These are phyloP conservation scores for Mycena indigotica DNA, from an alignment of 768 basidiomycete genomes.

Conservation along the genomic window DNA sequence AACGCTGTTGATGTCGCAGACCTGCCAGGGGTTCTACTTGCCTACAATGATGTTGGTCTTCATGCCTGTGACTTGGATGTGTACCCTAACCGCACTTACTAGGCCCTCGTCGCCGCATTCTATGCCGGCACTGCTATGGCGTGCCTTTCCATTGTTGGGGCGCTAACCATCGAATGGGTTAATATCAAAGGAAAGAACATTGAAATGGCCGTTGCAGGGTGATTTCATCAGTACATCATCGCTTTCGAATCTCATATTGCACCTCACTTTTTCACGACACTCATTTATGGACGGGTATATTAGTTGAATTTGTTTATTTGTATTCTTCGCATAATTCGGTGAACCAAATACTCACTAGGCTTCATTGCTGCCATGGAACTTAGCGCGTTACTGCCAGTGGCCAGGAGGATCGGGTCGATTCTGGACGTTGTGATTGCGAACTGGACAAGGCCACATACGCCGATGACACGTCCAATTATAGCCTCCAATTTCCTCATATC, in stretches of 20 bases:
- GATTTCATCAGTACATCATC: not conserved
- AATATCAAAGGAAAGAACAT: slow-evolving; percentile 13
- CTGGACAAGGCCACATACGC: too few species aligned
- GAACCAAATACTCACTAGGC: too few species aligned
- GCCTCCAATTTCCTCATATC: too few species aligned
- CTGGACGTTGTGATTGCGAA: too few species aligned
- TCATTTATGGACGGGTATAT: not conserved
- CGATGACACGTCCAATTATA: too few species aligned
- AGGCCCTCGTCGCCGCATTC: slow-evolving; percentile 9
- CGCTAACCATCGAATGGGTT: slow-evolving; percentile 13
- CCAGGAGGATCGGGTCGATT: too few species aligned
- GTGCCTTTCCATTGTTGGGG: slow-evolving; percentile 3
- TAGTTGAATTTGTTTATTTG: not conserved
- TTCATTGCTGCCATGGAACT: too few species aligned
- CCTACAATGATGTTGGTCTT: slow-evolving; percentile 9
- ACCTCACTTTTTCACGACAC: not conserved
- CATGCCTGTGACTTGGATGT: not conserved
- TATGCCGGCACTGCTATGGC: slow-evolving; percentile 12
- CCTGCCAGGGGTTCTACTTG: slow-evolving; percentile 2
- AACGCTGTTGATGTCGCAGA: not conserved
- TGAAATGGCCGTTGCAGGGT: slow-evolving; percentile 3
- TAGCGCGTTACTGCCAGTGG: too few species aligned
- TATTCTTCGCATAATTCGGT: too few species aligned
- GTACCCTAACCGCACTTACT: not conserved
- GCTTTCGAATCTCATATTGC: not conserved